Percentiles rank a stretch among this genome's conserved stretches.
phyloP scores from a whole-genome alignment of 495 filamentous ascomycete species.

The Mytilinidion resinicola region DNA sequence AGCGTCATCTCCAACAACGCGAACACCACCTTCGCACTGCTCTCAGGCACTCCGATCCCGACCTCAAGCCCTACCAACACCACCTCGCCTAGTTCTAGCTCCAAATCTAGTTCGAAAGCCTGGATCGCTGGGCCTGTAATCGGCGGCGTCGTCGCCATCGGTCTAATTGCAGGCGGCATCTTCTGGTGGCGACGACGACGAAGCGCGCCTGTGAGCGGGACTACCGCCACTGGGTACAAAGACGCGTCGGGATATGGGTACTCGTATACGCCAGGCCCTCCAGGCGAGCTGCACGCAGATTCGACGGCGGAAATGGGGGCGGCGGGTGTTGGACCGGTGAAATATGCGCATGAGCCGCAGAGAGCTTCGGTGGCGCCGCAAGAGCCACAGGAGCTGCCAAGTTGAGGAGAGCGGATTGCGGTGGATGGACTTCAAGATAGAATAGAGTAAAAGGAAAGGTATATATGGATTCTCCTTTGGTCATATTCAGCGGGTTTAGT shows the following conservation, averaged over 20 bases:
- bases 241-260: background rate
- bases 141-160: slow-evolving; percentile 11
- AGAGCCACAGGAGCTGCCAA: slow-evolving; percentile 6
- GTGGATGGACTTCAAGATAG: too few species aligned
- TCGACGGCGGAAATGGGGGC: slow-evolving; percentile 4
- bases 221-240: background rate
- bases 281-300: background rate
- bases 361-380: background rate
- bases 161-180: slow-evolving; percentile 9
- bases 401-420: background rate
- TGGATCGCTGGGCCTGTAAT: slow-evolving; percentile 26
- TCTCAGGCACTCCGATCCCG: slow-evolving; percentile 11
- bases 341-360: slow-evolving; percentile 6
- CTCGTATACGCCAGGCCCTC: background rate
- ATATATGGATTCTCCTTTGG: too few species aligned
- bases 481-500: too few species aligned
- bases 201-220: background rate
- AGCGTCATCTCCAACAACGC: slow-evolving; percentile 2
- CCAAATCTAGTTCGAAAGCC: slow-evolving; percentile 1
- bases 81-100: background rate
- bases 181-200: slow-evolving; percentile 11
- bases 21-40: slow-evolving; percentile 8
- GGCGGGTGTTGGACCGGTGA: background rate
- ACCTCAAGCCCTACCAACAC: slow-evolving; percentile 2
- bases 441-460: background rate